Conservation (phyloP, 495 filamentous ascomycete species). For the Xylaria scruposa region DNA sequence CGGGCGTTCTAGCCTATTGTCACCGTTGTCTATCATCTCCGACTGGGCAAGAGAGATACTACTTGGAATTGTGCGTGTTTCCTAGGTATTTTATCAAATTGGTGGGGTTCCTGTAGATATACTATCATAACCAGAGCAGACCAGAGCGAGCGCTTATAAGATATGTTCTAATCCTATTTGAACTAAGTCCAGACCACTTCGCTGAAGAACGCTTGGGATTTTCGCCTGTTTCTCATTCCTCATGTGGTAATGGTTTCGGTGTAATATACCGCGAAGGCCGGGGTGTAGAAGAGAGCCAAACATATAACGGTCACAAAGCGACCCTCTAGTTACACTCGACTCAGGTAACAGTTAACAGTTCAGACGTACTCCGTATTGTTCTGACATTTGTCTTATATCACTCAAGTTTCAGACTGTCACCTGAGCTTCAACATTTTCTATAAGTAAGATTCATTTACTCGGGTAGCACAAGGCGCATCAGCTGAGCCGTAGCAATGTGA, state of each 20-base stretch:
- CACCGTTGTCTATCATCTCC: neutral
- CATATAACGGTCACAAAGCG: neutral
- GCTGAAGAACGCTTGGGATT: no score
- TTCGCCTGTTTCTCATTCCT: neutral
- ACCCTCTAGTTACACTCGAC: neutral
- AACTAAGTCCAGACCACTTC: no score
- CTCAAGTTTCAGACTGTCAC: neutral
- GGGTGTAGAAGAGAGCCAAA: neutral
- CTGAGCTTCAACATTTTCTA: neutral
- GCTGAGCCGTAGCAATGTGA: conserved; percentile 20
- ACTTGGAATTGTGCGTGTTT: neutral
- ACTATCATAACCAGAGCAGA: neutral
- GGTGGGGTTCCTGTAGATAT: neutral
- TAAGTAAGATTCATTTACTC: neutral
- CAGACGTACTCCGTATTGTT: neutral
- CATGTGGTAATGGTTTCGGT: conserved; percentile 13
- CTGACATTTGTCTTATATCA: neutral
- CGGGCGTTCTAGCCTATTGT: neutral
- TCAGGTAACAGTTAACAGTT: neutral
- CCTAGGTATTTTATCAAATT: neutral
- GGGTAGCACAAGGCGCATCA: conserved; percentile 8
- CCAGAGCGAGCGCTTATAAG: neutral
- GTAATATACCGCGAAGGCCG: conserved; percentile 6
- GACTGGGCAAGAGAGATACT: neutral
- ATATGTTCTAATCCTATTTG: neutral